Conservation (phyloP, 2,329 filamentous ascomycete genomes). For the Rosellinia necatrix region DNA sequence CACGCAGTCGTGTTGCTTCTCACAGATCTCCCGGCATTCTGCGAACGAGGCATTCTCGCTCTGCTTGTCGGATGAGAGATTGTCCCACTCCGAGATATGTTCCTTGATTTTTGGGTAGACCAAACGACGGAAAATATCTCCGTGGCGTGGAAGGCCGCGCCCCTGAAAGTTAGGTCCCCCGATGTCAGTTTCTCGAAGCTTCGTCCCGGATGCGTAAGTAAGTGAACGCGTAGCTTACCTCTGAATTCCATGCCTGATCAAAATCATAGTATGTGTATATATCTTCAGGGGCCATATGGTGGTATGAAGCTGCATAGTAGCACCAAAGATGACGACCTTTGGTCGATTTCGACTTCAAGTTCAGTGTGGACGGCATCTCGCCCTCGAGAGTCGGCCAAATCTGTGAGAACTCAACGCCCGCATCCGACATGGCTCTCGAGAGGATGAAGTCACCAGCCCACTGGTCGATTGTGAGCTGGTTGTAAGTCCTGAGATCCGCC, state of each 20-base stretch:
- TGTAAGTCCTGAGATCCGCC: neutral
- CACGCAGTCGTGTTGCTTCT: conserved; percentile 9
- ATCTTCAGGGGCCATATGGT: conserved; percentile 22
- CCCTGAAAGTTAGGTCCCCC: neutral
- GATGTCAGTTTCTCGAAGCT: neutral
- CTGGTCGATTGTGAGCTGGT: conserved; percentile 19
- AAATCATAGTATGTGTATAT: conserved; percentile 22
- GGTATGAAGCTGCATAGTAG: conserved; percentile 20
- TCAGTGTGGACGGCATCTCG: conserved; percentile 13
- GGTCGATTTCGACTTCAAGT: conserved; percentile 3
- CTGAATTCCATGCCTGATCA: conserved; percentile 12
- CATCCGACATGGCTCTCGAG: conserved; percentile 20
- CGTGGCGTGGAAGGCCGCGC: conserved; percentile 12
- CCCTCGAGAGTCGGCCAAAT: conserved; percentile 24
- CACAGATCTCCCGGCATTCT: conserved; percentile 15
- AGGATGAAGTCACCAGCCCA: conserved; percentile 26
- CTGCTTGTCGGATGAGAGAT: conserved; percentile 9
- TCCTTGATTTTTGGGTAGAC: conserved; percentile 12
- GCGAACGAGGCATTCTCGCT: conserved; percentile 13
- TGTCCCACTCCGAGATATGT: conserved; percentile 16
- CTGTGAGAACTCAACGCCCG: conserved; percentile 6
- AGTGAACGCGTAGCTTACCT: neutral
- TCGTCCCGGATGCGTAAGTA: neutral
- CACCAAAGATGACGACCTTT: conserved; percentile 14
- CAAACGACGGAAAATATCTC: conserved; percentile 21